These are phyloP conservation scores for Podospora pseudoanserina DNA, from an alignment of 495 filamentous ascomycete species.

Conservation along the genomic window DNA sequence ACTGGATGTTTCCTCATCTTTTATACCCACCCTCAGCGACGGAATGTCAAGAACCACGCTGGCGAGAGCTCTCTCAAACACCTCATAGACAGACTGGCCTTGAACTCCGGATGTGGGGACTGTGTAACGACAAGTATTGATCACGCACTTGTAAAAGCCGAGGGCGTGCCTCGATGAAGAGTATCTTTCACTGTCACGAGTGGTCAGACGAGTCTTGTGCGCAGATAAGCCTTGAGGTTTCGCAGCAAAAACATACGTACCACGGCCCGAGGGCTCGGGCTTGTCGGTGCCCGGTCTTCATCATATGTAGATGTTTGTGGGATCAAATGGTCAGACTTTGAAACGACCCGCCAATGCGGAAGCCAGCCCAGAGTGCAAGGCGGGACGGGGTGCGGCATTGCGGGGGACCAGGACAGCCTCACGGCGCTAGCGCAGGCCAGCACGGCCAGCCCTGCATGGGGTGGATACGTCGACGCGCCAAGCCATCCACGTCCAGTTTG, in stretches of 20 bases:
- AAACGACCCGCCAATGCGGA: too few relatives aligned
- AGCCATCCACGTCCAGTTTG: not conserved
- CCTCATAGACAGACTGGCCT: conserved; percentile 1
- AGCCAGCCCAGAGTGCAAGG: too few relatives aligned
- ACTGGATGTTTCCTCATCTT: conserved; percentile 26
- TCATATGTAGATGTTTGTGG: not conserved
- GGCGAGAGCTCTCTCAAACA: conserved; percentile 31
- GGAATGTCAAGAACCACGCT: conserved; percentile 31
- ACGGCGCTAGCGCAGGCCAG: not conserved
- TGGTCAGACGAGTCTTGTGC: not conserved
- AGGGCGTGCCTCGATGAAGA: conserved; percentile 31
- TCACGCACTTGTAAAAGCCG: conserved; percentile 33
- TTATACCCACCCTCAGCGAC: conserved; percentile 31
- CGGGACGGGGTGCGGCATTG: not conserved
- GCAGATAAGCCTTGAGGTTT: not conserved
- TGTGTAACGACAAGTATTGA: conserved; percentile 33
- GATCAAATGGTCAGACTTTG: too few relatives aligned
- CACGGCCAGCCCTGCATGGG: not conserved
- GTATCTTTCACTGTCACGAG: conserved; percentile 24
- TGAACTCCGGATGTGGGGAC: conserved; percentile 15
- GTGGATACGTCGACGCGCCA: not conserved
- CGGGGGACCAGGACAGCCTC: not conserved
- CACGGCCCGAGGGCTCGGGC: conserved; percentile 22
- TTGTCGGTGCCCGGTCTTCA: not conserved
- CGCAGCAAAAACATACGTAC: conserved; percentile 4